These are phyloP conservation scores for Phytophthora aleatoria DNA, from an alignment of 352 stramenopile species.

Conservation along the genomic window DNA sequence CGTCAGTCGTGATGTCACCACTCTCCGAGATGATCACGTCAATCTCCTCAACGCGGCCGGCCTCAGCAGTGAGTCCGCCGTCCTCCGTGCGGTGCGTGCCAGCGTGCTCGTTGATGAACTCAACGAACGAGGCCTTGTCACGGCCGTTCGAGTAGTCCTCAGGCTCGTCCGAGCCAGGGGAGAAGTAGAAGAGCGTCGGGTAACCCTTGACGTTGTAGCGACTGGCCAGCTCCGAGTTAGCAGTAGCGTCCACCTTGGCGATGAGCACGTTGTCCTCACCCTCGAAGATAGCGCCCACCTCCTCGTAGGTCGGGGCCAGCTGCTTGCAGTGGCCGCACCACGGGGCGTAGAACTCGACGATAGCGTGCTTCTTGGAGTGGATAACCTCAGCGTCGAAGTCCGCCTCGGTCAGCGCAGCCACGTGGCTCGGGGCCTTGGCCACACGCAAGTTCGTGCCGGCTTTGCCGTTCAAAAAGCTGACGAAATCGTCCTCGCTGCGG, in stretches of 20 bases:
- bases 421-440: conserved; percentile 69
- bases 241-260: conserved; percentile 85
- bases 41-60: conserved; percentile 82
- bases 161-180: conserved; percentile 71
- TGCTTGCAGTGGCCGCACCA: conserved; percentile 96
- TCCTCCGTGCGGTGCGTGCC: conserved; percentile 82
- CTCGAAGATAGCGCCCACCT: conserved; percentile 75
- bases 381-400: conserved; percentile 86
- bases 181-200: conserved; percentile 94
- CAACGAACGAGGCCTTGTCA: conserved; percentile 85
- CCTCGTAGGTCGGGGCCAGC: conserved; percentile 89
- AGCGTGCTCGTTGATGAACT: conserved; percentile 92
- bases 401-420: conserved; percentile 56
- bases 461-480: conserved; percentile 79
- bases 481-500: conserved; percentile 84
- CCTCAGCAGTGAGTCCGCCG: conserved; percentile 70
- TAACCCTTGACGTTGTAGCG: conserved; percentile 91
- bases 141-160: conserved; percentile 87
- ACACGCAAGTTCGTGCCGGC: conserved; percentile 74
- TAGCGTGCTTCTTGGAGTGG: conserved; percentile 81
- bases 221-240: conserved; percentile 55
- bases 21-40: conserved; percentile 83
- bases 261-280: conserved; percentile 83
- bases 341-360: conserved; percentile 95
- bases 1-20: conserved; percentile 64